phyloP scores from a whole-genome alignment of 139 green algal genomes.

The Tetratostichococcus sp. region DNA sequence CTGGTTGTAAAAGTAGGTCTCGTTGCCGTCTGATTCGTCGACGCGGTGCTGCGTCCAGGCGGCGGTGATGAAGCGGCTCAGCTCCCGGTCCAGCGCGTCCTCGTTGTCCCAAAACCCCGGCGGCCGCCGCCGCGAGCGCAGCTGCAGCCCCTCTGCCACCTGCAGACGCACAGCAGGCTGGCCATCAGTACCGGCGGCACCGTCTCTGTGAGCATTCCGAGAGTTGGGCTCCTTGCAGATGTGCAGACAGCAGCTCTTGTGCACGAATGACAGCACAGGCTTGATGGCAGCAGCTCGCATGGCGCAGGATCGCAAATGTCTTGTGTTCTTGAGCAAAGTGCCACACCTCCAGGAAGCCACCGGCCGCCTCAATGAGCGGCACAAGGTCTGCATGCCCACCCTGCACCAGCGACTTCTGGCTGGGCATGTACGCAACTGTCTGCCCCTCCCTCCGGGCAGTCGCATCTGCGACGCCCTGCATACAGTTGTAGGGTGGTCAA shows the following conservation, averaged over 20 bases:
- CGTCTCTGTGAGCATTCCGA: too few species aligned
- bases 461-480: neutral
- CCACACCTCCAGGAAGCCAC: slow-evolving; percentile 33
- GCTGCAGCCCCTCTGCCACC: slow-evolving; percentile 19
- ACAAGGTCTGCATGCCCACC: slow-evolving; percentile 22
- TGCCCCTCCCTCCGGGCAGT: neutral
- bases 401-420: slow-evolving; percentile 7
- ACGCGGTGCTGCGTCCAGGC: slow-evolving; percentile 25
- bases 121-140: slow-evolving; percentile 25
- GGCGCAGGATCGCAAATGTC: too few species aligned
- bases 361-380: slow-evolving; percentile 5
- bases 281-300: too few species aligned
- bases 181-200: too few species aligned
- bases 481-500: too few species aligned
- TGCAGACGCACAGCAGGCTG: too few species aligned
- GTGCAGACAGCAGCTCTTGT: too few species aligned
- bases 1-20: slow-evolving; percentile 29
- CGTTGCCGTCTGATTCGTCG: neutral
- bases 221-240: too few species aligned
- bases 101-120: slow-evolving; percentile 27
- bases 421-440: slow-evolving; percentile 20
- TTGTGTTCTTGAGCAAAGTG: too few species aligned
- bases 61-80: slow-evolving; percentile 29
- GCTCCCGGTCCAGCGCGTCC: slow-evolving; percentile 29
- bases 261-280: too few species aligned